Base-by-base conservation (phyloP, 2,329 filamentous ascomycete species). In the Macrophomina pseudophaseolina region DNA sequence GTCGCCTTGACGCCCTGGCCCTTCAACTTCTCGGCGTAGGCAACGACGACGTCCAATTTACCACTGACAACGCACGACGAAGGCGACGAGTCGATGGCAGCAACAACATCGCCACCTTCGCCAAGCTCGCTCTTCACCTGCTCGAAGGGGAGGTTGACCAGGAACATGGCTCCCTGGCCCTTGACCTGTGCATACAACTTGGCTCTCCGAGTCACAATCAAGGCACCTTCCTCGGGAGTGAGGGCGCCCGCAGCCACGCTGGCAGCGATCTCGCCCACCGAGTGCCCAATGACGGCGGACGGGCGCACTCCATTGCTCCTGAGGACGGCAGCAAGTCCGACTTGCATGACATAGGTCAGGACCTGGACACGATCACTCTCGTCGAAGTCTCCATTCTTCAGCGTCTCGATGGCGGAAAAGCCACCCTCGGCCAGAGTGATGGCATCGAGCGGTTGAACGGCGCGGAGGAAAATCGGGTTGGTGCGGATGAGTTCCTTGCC, bases 181-280 rank as follows among this genome's bases (percentile, higher is more conserved):
- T 73, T 75, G 6, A 79, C 72, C 18, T 70, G 66, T 1, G 69
- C 69, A 58, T 79, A 79, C 1, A 79, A 67, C 6, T 56, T 35
- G 0, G 79, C 78, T 46, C 80, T 70, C 12, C 74, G 70, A 1
- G 74, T 73, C 4, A 80, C 75, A 30, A 81, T 68, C 3, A 79
- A 54, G 1, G 75, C 71, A 0, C 79, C 80, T 63, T 82, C 79
- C 30, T 72, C 67, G 0, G 70, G 67, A 0, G 73, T 76, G 7
- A 80, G 60, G 28, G 69, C 74, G 7, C 76, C 77, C 18, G 75
- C 76, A 1, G 70, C 73, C 6, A 80, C 78, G 2, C 76, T 69
- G 2, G 79, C 80, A 2, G 80, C 79, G 9, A 80, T 78, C 66
- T 82, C 80, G 1, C 80, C 80, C 1, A 80, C 74, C 0, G 80